A percentile compares a stretch with the other conserved stretches of the same genome.
These are phyloP conservation scores for Phaseolus lunatus DNA, from an alignment of 306 rosid genomes.

Conservation along the genomic window DNA sequence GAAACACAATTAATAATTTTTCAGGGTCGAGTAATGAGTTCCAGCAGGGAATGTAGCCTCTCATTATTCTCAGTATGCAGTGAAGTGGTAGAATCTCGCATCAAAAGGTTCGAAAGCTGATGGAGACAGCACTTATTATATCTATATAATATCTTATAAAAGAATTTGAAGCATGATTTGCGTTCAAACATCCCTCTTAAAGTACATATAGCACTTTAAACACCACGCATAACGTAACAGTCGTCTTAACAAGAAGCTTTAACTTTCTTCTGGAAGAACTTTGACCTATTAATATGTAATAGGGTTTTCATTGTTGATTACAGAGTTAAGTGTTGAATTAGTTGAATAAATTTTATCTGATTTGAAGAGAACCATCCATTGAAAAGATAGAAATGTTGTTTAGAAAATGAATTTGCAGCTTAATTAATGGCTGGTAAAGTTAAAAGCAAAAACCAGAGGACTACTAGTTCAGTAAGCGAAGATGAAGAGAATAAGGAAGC, in stretches of 20 bases:
- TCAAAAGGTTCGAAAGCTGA: neutral
- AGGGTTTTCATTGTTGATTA: conserved; percentile 7
- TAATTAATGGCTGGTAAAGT: neutral
- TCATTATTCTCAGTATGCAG: neutral
- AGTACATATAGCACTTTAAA: neutral
- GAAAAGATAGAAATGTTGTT: too few relatives aligned
- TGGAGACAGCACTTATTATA: neutral
- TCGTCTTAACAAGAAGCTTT: neutral
- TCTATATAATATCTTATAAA: neutral
- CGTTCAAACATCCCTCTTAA: neutral
- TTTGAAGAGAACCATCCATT: too few relatives aligned
- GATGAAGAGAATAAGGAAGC: neutral
- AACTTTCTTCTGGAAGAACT: neutral
- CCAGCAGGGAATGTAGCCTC: neutral
- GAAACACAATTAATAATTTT: neutral
- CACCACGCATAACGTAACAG: neutral
- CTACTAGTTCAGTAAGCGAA: too few relatives aligned
- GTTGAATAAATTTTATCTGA: neutral
- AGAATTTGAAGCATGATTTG: neutral
- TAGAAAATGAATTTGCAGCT: neutral
- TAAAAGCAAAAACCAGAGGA: too few relatives aligned
- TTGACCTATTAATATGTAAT: neutral
- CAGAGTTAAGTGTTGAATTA: neutral
- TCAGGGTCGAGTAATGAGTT: neutral
- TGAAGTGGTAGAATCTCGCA: neutral